Conservation (phyloP, 148 eudicot species). For the Camellia japonica region DNA sequence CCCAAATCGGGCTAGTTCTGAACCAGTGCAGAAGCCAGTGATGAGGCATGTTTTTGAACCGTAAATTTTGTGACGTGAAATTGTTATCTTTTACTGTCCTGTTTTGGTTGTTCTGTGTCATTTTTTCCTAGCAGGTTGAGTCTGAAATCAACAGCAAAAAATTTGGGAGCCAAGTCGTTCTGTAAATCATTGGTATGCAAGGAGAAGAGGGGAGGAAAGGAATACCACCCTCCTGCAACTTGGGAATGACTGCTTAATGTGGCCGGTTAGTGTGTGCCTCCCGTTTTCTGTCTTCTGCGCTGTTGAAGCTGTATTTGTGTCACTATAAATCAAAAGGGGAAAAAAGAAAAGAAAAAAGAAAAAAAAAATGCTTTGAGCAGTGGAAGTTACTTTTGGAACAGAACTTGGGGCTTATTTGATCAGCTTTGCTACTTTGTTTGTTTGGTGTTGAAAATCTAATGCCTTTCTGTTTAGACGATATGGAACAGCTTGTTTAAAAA, state of each 20-base stretch:
- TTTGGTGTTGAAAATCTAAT: conserved; percentile 5
- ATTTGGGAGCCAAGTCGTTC: background rate
- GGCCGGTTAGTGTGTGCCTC: background rate
- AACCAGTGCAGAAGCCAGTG: conserved; percentile 46
- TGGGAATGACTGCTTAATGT: background rate
- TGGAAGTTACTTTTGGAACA: background rate
- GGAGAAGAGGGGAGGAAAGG: conserved; percentile 1
- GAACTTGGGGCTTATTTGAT: conserved; percentile 1
- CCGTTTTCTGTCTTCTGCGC: background rate
- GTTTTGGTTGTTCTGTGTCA: conserved; percentile 28
- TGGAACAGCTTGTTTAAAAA: background rate
- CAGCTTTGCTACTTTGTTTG: background rate
- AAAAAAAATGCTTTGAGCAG: background rate
- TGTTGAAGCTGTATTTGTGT: background rate
- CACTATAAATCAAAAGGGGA: background rate
- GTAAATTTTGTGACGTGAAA: conserved; percentile 14
- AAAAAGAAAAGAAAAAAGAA: background rate
- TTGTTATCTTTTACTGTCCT: conserved; percentile 37
- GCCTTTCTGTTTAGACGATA: background rate
- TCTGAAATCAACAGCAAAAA: conserved; percentile 28
- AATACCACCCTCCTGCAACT: background rate
- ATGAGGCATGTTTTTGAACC: conserved; percentile 58
- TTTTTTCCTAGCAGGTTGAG: conserved; percentile 46
- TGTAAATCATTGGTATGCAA: background rate
- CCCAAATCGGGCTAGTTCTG: conserved; percentile 42